Evolutionary conservation across 2,329 filamentous ascomycete species (phyloP).

Genomic region (Rhynchosporium secalis): DNA sequence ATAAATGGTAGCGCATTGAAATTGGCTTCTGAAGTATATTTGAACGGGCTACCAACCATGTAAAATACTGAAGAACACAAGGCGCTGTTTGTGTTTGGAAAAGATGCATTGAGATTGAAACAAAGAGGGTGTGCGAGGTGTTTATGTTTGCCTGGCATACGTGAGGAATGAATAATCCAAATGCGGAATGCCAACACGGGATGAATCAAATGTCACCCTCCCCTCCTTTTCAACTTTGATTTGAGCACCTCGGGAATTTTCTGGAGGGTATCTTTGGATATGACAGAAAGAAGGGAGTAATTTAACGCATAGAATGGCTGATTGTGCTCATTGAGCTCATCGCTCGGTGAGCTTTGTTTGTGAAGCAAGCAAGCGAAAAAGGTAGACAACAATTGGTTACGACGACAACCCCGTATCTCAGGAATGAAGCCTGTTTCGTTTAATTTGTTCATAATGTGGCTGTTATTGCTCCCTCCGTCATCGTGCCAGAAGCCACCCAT

Average conservation of each 20-base stretch:
- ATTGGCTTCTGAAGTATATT: not conserved
- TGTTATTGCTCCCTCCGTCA: not conserved
- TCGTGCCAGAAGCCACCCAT: not conserved
- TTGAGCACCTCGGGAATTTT: not conserved
- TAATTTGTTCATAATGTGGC: not conserved
- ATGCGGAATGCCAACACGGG: conserved; percentile 16
- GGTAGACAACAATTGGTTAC: not conserved
- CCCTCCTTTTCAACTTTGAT: no score
- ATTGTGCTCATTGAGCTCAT: not conserved
- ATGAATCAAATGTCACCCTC: not conserved
- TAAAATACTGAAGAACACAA: not conserved
- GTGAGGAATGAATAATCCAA: conserved; percentile 23
- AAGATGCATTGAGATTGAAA: not conserved
- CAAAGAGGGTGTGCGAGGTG: not conserved
- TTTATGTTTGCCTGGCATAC: conserved; percentile 14
- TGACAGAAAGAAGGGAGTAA: not conserved
- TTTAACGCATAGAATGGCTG: not conserved
- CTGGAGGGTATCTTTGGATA: no score
- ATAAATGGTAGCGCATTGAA: not conserved
- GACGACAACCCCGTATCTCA: not conserved
- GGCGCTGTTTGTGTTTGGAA: not conserved
- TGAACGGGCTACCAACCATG: no score
- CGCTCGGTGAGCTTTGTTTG: not conserved
- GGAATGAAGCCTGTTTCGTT: not conserved
- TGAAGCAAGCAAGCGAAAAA: not conserved